Conservation (phyloP, 225 moss, liverwort and hornwort species). For the Polytrichum commune region DNA sequence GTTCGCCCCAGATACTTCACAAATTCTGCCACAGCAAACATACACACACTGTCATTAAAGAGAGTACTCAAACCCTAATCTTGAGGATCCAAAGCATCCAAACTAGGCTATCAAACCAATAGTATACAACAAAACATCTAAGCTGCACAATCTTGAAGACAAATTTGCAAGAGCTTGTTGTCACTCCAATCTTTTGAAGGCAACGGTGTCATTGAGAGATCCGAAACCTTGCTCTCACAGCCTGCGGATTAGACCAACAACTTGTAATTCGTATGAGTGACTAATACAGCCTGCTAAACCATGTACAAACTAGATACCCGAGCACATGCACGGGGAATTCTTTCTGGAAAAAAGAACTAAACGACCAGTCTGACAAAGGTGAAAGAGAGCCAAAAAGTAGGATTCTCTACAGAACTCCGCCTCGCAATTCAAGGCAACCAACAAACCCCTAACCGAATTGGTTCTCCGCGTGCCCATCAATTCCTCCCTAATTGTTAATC, state of each 20-base stretch:
- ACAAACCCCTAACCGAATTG: neutral
- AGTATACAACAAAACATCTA: neutral
- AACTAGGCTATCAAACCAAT: neutral
- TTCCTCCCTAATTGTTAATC: neutral
- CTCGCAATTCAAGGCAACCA: neutral
- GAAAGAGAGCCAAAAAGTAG: neutral
- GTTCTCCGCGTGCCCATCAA: neutral
- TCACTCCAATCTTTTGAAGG: neutral
- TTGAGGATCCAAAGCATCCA: neutral
- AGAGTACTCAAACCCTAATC: neutral
- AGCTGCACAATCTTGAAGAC: neutral
- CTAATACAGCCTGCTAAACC: neutral
- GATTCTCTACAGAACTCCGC: neutral
- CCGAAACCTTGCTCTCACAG: too few relatives aligned
- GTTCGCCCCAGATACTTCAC: constrained; percentile 77
- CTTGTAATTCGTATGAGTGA: too few relatives aligned
- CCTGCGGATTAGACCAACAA: too few relatives aligned
- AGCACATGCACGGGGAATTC: neutral
- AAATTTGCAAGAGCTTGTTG: too few relatives aligned
- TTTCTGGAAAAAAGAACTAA: too few relatives aligned
- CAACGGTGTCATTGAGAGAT: too few relatives aligned
- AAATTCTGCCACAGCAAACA: constrained; percentile 36
- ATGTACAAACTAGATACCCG: neutral
- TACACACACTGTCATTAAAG: neutral
- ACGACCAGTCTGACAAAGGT: neutral